Conservation (phyloP, 805 yeast species). For the Sugiyamaella valdiviana region DNA sequence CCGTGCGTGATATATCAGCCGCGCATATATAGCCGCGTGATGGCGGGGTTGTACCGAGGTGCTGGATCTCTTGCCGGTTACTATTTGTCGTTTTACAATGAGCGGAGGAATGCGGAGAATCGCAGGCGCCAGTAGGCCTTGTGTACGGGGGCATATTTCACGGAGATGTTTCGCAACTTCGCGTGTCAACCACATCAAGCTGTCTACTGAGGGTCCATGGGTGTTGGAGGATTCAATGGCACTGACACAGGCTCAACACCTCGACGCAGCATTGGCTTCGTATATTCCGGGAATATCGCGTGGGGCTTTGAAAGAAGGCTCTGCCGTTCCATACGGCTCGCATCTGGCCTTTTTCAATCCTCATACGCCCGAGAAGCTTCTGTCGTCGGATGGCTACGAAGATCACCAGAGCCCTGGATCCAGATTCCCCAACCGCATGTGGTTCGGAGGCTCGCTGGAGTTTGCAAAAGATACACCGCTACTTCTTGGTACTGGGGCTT, state of each 20-base stretch:
- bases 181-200: neutral
- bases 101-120: too few relatives aligned
- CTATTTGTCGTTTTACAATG: too few relatives aligned
- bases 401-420: conserved; percentile 60
- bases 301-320: conserved; percentile 4
- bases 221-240: conserved; percentile 25
- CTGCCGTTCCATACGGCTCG: conserved; percentile 42
- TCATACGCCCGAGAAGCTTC: conserved; percentile 37
- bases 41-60: neutral
- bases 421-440: conserved; percentile 52
- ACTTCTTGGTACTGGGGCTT: conserved; percentile 34
- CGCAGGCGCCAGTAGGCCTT: too few relatives aligned
- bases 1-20: neutral
- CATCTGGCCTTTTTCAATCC: conserved; percentile 69
- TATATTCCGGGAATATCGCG: conserved; percentile 21
- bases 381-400: conserved; percentile 76
- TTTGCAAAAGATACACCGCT: conserved; percentile 33
- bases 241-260: conserved; percentile 24
- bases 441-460: conserved; percentile 66
- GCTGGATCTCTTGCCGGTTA: neutral
- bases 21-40: neutral
- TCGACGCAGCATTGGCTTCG: conserved; percentile 27
- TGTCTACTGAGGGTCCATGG: conserved; percentile 25
- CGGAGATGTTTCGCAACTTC: neutral
- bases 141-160: too few relatives aligned